Evolutionary conservation across 164 flowering plant genomes (phyloP).

Genomic region (grape (Vitis vinifera)): DNA sequence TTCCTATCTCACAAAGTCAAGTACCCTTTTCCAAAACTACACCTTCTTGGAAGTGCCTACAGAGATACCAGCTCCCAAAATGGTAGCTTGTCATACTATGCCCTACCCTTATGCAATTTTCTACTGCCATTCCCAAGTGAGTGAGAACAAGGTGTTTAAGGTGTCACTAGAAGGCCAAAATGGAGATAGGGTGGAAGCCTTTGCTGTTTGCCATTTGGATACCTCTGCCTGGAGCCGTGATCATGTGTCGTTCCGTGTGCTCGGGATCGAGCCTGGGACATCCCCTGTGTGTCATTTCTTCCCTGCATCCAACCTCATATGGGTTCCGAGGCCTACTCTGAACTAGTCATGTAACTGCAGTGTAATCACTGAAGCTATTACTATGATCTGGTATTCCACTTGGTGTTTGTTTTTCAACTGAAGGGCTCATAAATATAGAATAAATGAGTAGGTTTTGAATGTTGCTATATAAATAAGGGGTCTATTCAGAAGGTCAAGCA

Average conservation of each 20-base stretch:
- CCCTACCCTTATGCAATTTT: slow-evolving; percentile 56
- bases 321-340: slow-evolving; percentile 15
- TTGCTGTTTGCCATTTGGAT: slow-evolving; percentile 53
- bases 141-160: slow-evolving; percentile 31
- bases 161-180: slow-evolving; percentile 36
- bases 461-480: too few species aligned
- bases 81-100: slow-evolving; percentile 51
- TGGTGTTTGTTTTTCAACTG: too few species aligned
- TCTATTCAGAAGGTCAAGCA: too few species aligned
- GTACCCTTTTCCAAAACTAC: slow-evolving; percentile 34
- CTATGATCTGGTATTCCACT: too few species aligned
- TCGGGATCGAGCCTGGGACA: slow-evolving; percentile 40
- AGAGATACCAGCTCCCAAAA: slow-evolving; percentile 26
- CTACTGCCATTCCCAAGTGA: slow-evolving; percentile 47
- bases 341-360: not conserved
- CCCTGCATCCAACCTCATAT: slow-evolving; percentile 45
- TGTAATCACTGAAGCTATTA: too few species aligned
- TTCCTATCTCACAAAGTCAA: slow-evolving; percentile 15
- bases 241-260: slow-evolving; percentile 41
- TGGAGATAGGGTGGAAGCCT: slow-evolving; percentile 41
- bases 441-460: too few species aligned
- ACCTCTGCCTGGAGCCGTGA: slow-evolving; percentile 47
- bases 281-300: slow-evolving; percentile 55
- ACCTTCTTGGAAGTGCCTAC: slow-evolving; percentile 25
- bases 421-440: too few species aligned